Evolutionary conservation across 192 early-diverging fungal genomes (phyloP).

Genomic region (Linnemannia zychae): DNA sequence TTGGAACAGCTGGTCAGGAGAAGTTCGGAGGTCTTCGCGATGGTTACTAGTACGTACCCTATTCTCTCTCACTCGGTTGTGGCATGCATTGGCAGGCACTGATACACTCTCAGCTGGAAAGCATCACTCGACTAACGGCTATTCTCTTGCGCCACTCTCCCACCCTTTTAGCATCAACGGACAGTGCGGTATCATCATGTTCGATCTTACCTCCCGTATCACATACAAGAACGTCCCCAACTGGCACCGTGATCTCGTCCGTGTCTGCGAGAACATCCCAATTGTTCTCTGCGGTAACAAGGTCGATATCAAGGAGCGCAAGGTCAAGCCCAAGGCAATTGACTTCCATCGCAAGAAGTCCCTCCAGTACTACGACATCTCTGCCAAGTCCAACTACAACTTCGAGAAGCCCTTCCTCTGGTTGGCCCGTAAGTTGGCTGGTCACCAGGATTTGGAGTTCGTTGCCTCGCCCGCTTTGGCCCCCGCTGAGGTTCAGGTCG

Average conservation of each 20-base stretch:
- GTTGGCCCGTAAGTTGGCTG: conserved; percentile 97
- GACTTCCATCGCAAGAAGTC: conserved; percentile 99
- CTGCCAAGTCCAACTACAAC: conserved; percentile 99
- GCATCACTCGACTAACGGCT: background rate
- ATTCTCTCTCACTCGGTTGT: background rate
- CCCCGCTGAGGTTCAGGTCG: conserved; percentile 94
- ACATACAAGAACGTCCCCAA: conserved; percentile 99
- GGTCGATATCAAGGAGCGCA: conserved; percentile 99
- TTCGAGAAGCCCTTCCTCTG: conserved; percentile 99
- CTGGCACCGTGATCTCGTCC: conserved; percentile 99
- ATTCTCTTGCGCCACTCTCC: background rate
- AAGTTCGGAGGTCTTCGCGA: conserved; percentile 99
- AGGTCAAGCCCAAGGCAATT: conserved; percentile 99
- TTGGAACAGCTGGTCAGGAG: conserved; percentile 89
- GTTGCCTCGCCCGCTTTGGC: conserved; percentile 96
- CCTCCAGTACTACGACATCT: conserved; percentile 99
- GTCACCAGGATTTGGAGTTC: conserved; percentile 96
- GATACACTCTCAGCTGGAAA: background rate
- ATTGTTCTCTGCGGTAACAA: conserved; percentile 99
- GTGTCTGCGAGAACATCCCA: conserved; percentile 99
- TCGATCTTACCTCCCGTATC: conserved; percentile 99
- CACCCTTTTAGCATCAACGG: conserved; percentile 86
- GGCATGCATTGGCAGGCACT: background rate
- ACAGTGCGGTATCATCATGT: conserved; percentile 99
- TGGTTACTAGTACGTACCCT: conserved; percentile 92